Base-by-base conservation (phyloP, 352 stramenopile species). In the Thraustochytrium striatum region DNA sequence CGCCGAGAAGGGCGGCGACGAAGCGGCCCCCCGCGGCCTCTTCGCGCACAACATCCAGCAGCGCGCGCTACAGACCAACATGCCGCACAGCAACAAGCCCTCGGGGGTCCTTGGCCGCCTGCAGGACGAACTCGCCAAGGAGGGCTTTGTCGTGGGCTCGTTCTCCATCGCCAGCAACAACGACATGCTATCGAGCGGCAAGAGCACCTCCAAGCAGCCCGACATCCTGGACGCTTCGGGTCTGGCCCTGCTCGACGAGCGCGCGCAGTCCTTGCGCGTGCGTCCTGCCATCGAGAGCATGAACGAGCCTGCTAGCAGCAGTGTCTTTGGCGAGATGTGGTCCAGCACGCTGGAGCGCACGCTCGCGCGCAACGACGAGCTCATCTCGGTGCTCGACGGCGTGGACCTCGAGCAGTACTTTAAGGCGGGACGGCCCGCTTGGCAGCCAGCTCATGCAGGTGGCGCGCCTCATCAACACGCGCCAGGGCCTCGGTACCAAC, bases 101-200 rank as follows among this genome's bases (percentile, higher is more conserved):
- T 87, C 84, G 28, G 88, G 88, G 59, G 61, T 92, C 28, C 61
- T 91, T 35, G 88, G 88, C 25, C 78, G 87, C 16, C 85, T 90
- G 7, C 30, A 57, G 30, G 83, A 90, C 80, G 79, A 78, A 8
- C 70, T 91, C 3, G 81, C 47, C 5, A 75, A 28, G 21, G 47
- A 41, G 53, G 81, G 55, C 72, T 72, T 73, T 57, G 80, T 43
- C 84, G 83, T 82, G 43, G 38, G 62, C 53, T 72, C 65, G 8
- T 86, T 85, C 57, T 84, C 81, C 25, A 85, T 87, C 43, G 70
- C 28, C 47, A 83, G 85, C 28, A 41, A 78, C 19, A 83, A 82
- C 1, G 85, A 85, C 44, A 72, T 85, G 36, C 69, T 87, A 32
- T 78, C 85, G 55, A 84, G 85, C 0, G 81, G 78, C 16, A 69